Base-by-base conservation (phyloP, 768 basidiomycete species). In the Boletellus emodensis region DNA sequence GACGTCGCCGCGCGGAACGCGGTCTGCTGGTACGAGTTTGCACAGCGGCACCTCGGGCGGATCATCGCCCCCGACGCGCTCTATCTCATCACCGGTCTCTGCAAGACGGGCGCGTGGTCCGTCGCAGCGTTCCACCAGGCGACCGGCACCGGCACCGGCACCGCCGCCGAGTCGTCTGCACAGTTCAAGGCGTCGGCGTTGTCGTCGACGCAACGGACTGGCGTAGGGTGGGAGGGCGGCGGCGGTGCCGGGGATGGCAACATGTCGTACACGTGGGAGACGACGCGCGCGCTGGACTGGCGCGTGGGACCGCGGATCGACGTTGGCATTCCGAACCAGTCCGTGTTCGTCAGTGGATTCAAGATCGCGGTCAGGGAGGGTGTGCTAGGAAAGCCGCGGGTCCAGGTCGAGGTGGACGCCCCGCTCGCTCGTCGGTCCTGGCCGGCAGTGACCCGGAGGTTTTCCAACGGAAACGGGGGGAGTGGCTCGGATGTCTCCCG, bases 1-100 rank as follows among this genome's bases (percentile, higher is more conserved):
- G 52, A 59, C 1, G 58, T 57, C 14, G 63, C 66, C 0, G 40
- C 42, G 26, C n/a, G 32, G 13, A 45, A 67, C 49, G 66, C 57
- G 4, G 36, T 42, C 12, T 38, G 50, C 1, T 70, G 69, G 69
- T 71, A 66, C 48, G 37, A 56, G 14, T 64, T 61, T 28, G 63
- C 58, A 3, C 49, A 58, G 36, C 50, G 49, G 13, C 41, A 42
- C 22, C 51, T 55, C 28, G 56, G 56, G 10, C 48, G 53, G 0
- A 51, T 51, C 15, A 56, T 57, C 41, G 46, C 51, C 6, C 56
- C 59, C 33, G 60, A 63, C 28, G 57, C 62, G 2, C 57, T 67
- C 13, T 69, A 70, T 35, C 56, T 68, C 9, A 61, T 69, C 34
- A 69, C 47, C 9, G 54, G 44, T 2, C 52, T 44, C 8, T 46